These are phyloP conservation scores for Melanomma pulvis-pyrius DNA, from an alignment of 495 filamentous ascomycete genomes.

Conservation along the genomic window DNA sequence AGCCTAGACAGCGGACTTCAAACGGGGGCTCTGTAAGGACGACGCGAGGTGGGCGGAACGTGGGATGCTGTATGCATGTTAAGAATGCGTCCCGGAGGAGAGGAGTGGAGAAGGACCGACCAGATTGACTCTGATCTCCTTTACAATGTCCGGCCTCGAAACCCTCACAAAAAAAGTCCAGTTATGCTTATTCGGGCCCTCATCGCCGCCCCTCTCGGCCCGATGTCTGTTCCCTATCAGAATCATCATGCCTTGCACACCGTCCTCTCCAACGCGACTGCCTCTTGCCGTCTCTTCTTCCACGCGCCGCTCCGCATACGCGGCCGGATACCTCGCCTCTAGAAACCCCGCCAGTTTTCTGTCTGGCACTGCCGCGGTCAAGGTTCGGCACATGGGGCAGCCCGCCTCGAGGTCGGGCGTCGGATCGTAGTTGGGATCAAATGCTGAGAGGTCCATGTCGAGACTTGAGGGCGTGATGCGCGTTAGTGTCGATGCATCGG, in stretches of 20 bases:
- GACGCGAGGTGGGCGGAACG: conserved; percentile 31
- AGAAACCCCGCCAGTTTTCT: conserved; percentile 1
- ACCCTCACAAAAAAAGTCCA: conserved; percentile 42
- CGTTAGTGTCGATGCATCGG: conserved; percentile 21
- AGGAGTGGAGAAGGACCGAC: neutral
- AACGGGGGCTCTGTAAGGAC: conserved; percentile 34
- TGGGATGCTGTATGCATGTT: conserved; percentile 28
- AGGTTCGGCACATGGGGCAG: conserved; percentile 42
- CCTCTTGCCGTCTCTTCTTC: conserved; percentile 26
- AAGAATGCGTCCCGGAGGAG: neutral
- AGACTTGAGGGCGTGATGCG: conserved; percentile 30
- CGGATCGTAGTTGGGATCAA: conserved; percentile 20
- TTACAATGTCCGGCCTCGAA: conserved; percentile 34
- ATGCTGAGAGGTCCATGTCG: conserved; percentile 27
- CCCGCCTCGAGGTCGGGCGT: conserved; percentile 27
- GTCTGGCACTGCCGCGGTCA: conserved; percentile 28
- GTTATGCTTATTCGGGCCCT: conserved; percentile 29
- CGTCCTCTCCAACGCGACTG: neutral
- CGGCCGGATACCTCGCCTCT: conserved; percentile 21
- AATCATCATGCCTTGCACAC: conserved; percentile 31
- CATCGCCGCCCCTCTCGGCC: neutral
- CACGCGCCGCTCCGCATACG: conserved; percentile 28
- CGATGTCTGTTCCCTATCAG: conserved; percentile 40
- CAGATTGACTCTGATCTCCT: conserved; percentile 37
- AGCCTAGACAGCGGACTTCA: conserved; percentile 34